phyloP scores from a whole-genome alignment of 2,329 filamentous ascomycete genomes.

The Monosporascus sp. region DNA sequence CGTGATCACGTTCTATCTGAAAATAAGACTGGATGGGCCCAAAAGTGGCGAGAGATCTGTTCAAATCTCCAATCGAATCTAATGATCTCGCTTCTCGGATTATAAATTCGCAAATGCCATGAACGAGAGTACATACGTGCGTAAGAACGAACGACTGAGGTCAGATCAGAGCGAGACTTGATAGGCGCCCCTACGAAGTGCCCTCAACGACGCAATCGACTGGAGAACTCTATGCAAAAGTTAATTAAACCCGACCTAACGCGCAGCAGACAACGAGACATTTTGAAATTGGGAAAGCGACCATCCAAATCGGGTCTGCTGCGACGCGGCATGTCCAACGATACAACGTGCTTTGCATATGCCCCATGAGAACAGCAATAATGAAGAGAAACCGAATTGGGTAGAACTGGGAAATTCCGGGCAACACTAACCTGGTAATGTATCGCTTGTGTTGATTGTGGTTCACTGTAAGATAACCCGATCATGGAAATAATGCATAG shows the following conservation, averaged over 20 bases:
- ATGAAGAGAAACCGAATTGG: neutral
- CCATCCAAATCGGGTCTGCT: neutral
- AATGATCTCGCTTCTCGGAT: too few species aligned
- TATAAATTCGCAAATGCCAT: neutral
- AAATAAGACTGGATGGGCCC: neutral
- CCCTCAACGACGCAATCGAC: neutral
- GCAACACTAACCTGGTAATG: conserved; percentile 7
- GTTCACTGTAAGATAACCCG: conserved; percentile 20
- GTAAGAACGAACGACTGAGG: neutral
- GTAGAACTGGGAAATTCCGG: conserved; percentile 5
- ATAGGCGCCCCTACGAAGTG: neutral
- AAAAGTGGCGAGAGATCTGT: neutral
- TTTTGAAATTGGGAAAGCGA: neutral
- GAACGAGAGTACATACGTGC: neutral
- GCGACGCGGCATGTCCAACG: neutral
- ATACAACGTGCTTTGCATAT: neutral
- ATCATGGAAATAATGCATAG: conserved; percentile 15
- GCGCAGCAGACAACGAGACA: neutral
- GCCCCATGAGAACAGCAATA: neutral
- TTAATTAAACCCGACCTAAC: neutral
- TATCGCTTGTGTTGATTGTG: conserved; percentile 19
- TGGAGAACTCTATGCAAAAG: neutral
- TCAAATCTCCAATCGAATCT: too few species aligned
- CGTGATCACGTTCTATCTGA: conserved; percentile 2
- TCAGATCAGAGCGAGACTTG: neutral